Evolutionary conservation across 108 stramenopile genomes (phyloP).

Genomic region (Schizochytrium sp.): DNA sequence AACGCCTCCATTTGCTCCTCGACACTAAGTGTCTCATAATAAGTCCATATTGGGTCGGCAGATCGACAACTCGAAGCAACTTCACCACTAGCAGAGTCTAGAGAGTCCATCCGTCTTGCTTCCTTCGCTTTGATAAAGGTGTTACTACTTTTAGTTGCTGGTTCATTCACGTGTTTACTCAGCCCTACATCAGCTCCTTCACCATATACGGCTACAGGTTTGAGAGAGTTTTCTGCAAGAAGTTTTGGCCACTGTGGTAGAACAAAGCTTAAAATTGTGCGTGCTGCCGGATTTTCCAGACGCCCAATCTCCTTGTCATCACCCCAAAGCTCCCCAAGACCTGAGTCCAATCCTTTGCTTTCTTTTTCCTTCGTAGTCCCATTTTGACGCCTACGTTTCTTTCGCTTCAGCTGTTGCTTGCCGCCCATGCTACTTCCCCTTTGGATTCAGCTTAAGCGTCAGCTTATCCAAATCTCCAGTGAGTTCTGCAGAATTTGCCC

Average conservation of each 20-base stretch:
- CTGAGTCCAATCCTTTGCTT: neutral
- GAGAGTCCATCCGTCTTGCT: too few species aligned
- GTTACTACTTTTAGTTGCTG: neutral
- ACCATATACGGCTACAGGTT: neutral
- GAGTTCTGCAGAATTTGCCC: too few species aligned
- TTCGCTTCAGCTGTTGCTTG: conserved; percentile 14
- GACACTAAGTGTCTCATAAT: neutral
- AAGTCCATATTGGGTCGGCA: neutral
- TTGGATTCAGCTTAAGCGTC: too few species aligned
- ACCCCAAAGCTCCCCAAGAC: neutral
- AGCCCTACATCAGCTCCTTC: neutral
- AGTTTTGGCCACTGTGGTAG: conserved; percentile 40
- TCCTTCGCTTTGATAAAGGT: too few species aligned
- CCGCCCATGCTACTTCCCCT: neutral
- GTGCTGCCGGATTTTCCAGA: neutral
- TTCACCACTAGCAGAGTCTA: too few species aligned
- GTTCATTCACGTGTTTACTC: neutral
- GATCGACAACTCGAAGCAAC: too few species aligned
- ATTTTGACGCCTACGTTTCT: neutral
- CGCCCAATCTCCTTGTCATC: conserved; percentile 35
- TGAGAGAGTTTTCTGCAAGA: neutral
- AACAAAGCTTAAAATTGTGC: neutral
- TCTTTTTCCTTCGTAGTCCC: neutral
- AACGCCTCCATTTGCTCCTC: conserved; percentile 21
- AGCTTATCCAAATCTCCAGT: too few species aligned